These are phyloP conservation scores for Akanthomyces lecanii DNA, from an alignment of 2,329 filamentous ascomycete genomes.

Conservation along the genomic window DNA sequence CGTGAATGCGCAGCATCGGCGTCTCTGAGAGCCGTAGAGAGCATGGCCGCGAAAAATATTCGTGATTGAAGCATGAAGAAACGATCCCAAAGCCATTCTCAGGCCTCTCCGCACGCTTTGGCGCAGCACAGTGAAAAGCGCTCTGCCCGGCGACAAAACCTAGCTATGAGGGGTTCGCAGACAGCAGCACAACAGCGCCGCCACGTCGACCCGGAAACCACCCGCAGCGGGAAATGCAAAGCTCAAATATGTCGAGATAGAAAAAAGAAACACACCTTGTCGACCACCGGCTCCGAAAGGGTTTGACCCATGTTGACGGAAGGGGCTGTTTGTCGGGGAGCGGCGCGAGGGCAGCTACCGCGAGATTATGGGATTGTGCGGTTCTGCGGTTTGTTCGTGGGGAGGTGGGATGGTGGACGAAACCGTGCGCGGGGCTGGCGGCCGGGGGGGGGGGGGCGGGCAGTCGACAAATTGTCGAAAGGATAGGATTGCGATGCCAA, in stretches of 20 bases:
- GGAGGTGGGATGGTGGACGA: slow-evolving; percentile 8
- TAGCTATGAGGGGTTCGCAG: slow-evolving; percentile 1
- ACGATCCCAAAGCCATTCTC: not conserved
- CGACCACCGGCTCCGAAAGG: slow-evolving; percentile 95
- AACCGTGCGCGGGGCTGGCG: slow-evolving; percentile 12
- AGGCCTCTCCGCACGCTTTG: not conserved
- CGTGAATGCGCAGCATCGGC: not conserved
- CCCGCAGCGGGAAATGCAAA: not conserved
- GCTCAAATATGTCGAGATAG: not conserved
- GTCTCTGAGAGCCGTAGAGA: not conserved
- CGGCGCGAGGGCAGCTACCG: slow-evolving; percentile 18
- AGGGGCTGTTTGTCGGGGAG: slow-evolving; percentile 16
- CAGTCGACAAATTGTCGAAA: not conserved
- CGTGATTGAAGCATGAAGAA: not conserved
- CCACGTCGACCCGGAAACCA: not conserved
- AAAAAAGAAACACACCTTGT: slow-evolving; percentile 66
- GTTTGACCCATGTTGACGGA: slow-evolving; percentile 83
- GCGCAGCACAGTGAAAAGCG: not conserved
- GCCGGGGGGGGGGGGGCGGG: not conserved
- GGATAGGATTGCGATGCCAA: not conserved
- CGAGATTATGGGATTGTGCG: slow-evolving; percentile 13
- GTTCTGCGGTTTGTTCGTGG: slow-evolving; percentile 13
- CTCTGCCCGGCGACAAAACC: not conserved
- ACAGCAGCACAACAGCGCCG: not conserved
- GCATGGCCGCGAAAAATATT: not conserved